Base-by-base conservation (phyloP, 2,329 filamentous ascomycete species). In the Cercospora brassicicola region DNA sequence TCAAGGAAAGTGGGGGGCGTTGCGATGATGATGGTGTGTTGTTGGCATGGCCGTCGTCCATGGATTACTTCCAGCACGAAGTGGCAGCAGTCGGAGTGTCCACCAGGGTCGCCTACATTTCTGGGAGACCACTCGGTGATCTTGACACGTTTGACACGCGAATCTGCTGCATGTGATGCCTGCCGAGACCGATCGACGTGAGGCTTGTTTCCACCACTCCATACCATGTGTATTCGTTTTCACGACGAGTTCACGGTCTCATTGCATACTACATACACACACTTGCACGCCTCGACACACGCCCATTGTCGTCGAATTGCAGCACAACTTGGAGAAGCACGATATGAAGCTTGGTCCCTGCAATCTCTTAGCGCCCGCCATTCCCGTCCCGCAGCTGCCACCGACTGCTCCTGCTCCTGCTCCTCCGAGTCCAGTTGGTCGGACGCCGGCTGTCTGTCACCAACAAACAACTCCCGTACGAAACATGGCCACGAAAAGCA, bases 11-110 rank as follows among this genome's bases (percentile, higher is more conserved):
- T 36, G 55, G 31, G 30, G 26, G 26, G 8, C n/a, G 18, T 13
- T 18, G 55, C 26, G 55, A 36, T 13, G 55, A n/a, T 31, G 55
- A 18, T 33, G 55, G 8, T 18, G 28, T 13, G 10, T 33, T 59
- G 28, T 59, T 59, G n/a, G 28, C 55, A 59, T 31, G 53, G 23
- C 53, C 53, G 53, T 36, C 55, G 55, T 59, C 55, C 55, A 59
- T 59, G 28, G 55, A 59, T 56, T 3, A n/a, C 1, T 36, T 20
- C 11, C 30, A 36, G 28, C 30, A 36, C n/a, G 10, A 36, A 57
- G 30, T 30, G 28, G 53, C 30, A 30, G 53, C 53, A 30, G 20
- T 13, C 48, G 48, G 8, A 26, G 36, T 42, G 36, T 42, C 36
- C 36, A 42, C 36, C 36, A 42, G 36, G 36, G 36, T 42, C 15